Conservation (phyloP, 192 early-diverging fungal genomes). For the Mortierella hygrophila region DNA sequence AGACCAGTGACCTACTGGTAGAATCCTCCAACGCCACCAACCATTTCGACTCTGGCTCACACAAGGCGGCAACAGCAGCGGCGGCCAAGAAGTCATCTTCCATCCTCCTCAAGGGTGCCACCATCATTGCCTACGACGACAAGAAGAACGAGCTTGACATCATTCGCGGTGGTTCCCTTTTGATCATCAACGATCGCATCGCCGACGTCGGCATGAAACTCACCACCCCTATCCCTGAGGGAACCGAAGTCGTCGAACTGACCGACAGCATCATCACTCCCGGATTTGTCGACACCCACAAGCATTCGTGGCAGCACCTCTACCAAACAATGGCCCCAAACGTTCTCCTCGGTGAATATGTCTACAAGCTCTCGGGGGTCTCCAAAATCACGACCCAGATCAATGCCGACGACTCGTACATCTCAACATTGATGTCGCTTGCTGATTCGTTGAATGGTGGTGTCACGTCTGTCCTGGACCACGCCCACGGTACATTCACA, state of each 20-base stretch:
- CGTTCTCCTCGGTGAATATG: not conserved
- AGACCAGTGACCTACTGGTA: not conserved
- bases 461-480: slow-evolving; percentile 1
- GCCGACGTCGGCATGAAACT: not conserved
- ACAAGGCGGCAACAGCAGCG: not conserved
- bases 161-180: not conserved
- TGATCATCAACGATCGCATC: slow-evolving; percentile 12
- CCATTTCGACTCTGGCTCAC: not conserved
- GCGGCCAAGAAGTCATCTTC: not conserved
- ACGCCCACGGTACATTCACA: not conserved
- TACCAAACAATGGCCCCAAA: not conserved
- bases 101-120: slow-evolving; percentile 9
- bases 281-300: slow-evolving; percentile 9
- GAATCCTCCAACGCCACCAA: not conserved
- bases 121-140: slow-evolving; percentile 19
- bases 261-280: slow-evolving; percentile 7
- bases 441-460: not conserved
- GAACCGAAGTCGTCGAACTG: slow-evolving; percentile 4
- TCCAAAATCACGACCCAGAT: slow-evolving; percentile 2
- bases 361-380: not conserved
- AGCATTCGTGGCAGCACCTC: slow-evolving; percentile 9
- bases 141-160: slow-evolving; percentile 6
- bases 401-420: not conserved
- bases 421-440: not conserved
- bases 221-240: not conserved